Evolutionary conservation across 257 asterid species (phyloP).

Genomic region (Fraxinus quadrangulata): DNA sequence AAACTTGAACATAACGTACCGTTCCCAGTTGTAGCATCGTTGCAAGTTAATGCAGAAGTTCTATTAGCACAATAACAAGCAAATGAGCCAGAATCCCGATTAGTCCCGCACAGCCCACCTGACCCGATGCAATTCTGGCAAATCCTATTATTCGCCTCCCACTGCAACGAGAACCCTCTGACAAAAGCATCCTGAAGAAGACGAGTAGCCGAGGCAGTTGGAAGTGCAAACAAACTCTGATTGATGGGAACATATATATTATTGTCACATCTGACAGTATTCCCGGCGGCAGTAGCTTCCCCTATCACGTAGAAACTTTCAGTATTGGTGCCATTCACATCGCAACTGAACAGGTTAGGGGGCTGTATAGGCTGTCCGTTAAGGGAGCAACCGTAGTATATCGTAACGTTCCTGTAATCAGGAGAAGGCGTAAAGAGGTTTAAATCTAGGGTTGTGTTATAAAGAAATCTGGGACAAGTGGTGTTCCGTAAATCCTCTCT

Average conservation of each 20-base stretch:
- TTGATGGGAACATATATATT: constrained; percentile 37
- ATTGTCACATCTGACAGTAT: constrained; percentile 20
- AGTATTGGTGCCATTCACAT: not conserved
- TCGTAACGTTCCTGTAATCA: constrained; percentile 34
- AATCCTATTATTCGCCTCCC: constrained; percentile 32
- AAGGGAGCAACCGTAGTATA: constrained; percentile 43
- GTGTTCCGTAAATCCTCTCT: constrained; percentile 43
- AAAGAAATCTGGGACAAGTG: constrained; percentile 21
- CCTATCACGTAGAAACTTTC: constrained; percentile 1
- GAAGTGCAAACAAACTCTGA: not conserved
- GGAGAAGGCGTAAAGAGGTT: constrained; percentile 30
- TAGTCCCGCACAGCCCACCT: constrained; percentile 56
- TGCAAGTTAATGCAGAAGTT: constrained; percentile 21
- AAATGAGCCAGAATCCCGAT: constrained; percentile 29
- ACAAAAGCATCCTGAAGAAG: constrained; percentile 27
- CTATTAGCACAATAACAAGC: constrained; percentile 39
- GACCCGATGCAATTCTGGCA: constrained; percentile 35
- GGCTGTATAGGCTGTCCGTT: not conserved
- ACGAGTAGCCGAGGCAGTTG: not conserved
- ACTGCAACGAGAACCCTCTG: constrained; percentile 50
- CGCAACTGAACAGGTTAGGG: constrained; percentile 24
- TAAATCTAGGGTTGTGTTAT: constrained; percentile 32
- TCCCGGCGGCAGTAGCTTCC: too few relatives aligned
- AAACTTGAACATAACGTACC: constrained; percentile 21
- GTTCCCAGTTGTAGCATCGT: not conserved